Evolutionary conservation across 1,284 basidiomycete genomes (phyloP).

Genomic region (Cutaneotrichosporon spelunceum): DNA sequence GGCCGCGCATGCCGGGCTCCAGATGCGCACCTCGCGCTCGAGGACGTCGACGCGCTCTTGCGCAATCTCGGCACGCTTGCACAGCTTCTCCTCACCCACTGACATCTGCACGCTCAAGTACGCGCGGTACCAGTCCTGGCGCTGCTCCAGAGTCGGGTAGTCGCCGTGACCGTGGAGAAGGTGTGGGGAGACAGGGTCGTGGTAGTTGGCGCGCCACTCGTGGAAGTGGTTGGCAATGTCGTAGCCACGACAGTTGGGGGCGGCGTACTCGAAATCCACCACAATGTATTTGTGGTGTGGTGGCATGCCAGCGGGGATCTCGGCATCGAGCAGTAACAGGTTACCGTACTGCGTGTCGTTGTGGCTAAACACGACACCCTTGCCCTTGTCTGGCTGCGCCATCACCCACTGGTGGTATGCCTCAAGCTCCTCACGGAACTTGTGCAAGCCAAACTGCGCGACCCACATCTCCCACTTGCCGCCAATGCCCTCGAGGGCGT

Average conservation of each 20-base stretch:
- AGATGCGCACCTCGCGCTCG: constrained; percentile 72
- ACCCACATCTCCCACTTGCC: constrained; percentile 45
- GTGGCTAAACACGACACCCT: constrained; percentile 55
- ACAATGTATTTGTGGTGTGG: constrained; percentile 73
- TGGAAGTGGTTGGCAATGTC: constrained; percentile 96
- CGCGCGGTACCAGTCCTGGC: constrained; percentile 74
- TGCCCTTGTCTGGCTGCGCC: constrained; percentile 35
- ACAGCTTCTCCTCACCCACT: constrained; percentile 36
- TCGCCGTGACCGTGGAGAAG: constrained; percentile 65
- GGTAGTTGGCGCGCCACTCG: constrained; percentile 90
- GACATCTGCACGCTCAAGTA: constrained; percentile 60
- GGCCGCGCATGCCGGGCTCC: constrained; percentile 82
- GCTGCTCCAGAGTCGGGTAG: constrained; percentile 72
- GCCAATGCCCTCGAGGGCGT: constrained; percentile 28
- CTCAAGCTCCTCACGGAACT: constrained; percentile 43
- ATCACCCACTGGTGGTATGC: constrained; percentile 44
- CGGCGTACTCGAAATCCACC: constrained; percentile 92
- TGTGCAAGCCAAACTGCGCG: constrained; percentile 43
- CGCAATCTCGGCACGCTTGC: constrained; percentile 36
- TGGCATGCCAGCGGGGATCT: constrained; percentile 53
- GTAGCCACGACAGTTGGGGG: constrained; percentile 80
- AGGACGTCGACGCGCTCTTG: constrained; percentile 52
- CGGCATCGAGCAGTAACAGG: constrained; percentile 66
- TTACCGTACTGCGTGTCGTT: constrained; percentile 95
- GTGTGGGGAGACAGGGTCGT: constrained; percentile 63